Base-by-base conservation (phyloP, 1,139 yeast species). In the Pichia sp. region DNA sequence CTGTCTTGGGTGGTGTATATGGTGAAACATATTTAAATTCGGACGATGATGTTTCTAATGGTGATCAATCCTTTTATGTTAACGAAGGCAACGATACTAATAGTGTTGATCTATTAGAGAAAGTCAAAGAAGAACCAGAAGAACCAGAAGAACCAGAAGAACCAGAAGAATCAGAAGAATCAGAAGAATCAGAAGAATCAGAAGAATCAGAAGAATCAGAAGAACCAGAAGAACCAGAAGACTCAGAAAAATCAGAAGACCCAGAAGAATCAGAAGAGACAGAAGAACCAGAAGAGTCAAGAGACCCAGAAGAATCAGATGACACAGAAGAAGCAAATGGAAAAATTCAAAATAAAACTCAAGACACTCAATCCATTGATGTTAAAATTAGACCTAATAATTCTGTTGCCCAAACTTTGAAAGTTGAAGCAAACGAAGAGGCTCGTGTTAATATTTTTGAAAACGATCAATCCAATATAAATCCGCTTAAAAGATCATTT, bases 61-160 rank as follows among this genome's bases (percentile, higher is more conserved):
- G 45, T 10, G 52, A 53, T 38, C 53, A 50, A 44, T 48, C 56
- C 47, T 41, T 53, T 18, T 62, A 58, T 31, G 55, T 47, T 3
- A 43, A 41, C 18, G 58, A 51, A 3, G 61, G 57, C 11, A 52
- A 49, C 46, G 8, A 59, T 52, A 29, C 49, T 50, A 22, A 29
- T 3, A n/a, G n/a, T 11, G 33, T 22, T 16, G 33, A 38, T 31
- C 29, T 25, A 1, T 22, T 38, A 25, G 28, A 25, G 9, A 18
- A 22, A 39, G 43, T 18, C n/a, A 39, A 18, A 18, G 47, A 45
- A 22, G 29, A 19, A 16, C 4, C 13, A 36, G 25, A 9, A 25
- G 41, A 36, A 19, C 5, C 7, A 19, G 25, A 10, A 19, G 41
- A 36, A 36, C 5, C 7, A 19, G 41, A 34, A n/a, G 19, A 34